Evolutionary conservation across 2,329 filamentous ascomycete genomes (phyloP).

Genomic region (Cercospora sp.): DNA sequence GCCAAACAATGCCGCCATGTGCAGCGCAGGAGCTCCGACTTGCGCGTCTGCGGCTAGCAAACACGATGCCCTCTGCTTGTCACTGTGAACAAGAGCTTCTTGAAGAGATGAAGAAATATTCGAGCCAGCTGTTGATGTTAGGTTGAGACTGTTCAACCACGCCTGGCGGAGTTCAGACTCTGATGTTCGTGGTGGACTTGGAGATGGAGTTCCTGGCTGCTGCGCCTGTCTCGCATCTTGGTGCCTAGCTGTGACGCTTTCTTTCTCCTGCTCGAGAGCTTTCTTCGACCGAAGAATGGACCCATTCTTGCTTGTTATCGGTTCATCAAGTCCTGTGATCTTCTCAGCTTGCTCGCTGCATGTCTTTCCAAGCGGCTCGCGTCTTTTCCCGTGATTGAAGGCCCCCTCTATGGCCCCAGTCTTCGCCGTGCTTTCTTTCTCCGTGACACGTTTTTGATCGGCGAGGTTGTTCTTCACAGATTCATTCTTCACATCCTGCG

Average conservation of each 20-base stretch:
- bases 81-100: background rate
- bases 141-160: background rate
- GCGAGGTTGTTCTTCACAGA: background rate
- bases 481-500: background rate
- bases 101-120: background rate
- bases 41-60: background rate
- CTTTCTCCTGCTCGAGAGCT: background rate
- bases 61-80: background rate
- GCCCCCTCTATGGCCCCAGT: background rate
- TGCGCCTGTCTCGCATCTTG: background rate
- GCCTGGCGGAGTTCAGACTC: background rate
- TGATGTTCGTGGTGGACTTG: background rate
- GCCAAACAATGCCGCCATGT: conserved; percentile 12
- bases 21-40: conserved; percentile 2
- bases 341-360: no score
- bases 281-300: background rate
- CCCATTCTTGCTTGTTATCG: background rate
- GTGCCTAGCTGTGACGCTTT: background rate
- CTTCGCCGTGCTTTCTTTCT: background rate
- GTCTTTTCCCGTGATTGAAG: background rate
- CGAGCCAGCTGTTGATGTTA: background rate
- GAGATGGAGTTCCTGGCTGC: background rate
- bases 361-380: background rate
- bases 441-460: background rate
- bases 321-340: background rate